phyloP scores from a whole-genome alignment of 371 early-diverging fungal species.

The Mortierella sp. region DNA sequence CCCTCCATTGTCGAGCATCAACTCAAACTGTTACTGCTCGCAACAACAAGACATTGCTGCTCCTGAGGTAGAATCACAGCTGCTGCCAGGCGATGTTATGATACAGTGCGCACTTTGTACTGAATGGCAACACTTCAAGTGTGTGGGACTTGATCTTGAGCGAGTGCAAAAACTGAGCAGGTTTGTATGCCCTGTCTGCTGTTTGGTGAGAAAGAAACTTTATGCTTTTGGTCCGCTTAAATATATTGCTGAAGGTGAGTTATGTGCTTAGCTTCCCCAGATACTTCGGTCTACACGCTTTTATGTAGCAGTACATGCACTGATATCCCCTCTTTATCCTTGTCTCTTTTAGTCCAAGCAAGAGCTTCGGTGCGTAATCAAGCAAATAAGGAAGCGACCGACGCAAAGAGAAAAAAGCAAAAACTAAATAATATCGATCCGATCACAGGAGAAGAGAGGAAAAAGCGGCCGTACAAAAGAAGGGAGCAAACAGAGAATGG shows the following conservation, averaged over 20 bases:
- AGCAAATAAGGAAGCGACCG: conserved; percentile 25
- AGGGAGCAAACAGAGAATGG: conserved; percentile 30
- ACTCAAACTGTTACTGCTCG: conserved; percentile 25
- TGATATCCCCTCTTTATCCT: background rate
- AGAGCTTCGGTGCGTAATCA: conserved; percentile 28
- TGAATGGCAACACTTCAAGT: conserved; percentile 70
- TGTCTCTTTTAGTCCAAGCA: conserved; percentile 18
- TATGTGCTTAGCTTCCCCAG: background rate
- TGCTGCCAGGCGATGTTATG: conserved; percentile 56
- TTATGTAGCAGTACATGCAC: background rate
- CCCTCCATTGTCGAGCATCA: conserved; percentile 31
- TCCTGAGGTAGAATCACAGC: conserved; percentile 25
- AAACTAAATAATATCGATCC: conserved; percentile 33
- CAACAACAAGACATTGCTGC: conserved; percentile 16
- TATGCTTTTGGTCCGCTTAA: conserved; percentile 24
- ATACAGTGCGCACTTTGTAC: conserved; percentile 72
- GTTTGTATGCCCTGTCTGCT: conserved; percentile 47
- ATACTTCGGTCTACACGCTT: background rate
- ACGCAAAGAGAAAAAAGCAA: conserved; percentile 30
- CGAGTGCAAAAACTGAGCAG: conserved; percentile 38
- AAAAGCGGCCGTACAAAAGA: conserved; percentile 42
- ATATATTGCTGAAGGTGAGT: conserved; percentile 32
- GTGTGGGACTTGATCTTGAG: conserved; percentile 58
- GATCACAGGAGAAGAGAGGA: conserved; percentile 36
- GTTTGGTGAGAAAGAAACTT: conserved; percentile 31